Evolutionary conservation across 768 basidiomycete species (phyloP).

Genomic region (Trametes sanguinea): DNA sequence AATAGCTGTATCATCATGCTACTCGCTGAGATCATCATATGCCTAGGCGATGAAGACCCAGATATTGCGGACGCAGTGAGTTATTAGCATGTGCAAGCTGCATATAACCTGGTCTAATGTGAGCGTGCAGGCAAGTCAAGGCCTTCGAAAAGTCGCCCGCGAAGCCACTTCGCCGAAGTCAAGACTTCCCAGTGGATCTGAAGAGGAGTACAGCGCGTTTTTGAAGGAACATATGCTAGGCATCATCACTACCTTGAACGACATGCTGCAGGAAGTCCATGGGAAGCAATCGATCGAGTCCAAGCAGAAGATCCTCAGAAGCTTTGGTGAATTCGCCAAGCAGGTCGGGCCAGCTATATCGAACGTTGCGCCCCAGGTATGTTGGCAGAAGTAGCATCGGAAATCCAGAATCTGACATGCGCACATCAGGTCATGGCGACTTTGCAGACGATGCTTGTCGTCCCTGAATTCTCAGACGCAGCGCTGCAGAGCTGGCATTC

Average conservation of each 20-base stretch:
- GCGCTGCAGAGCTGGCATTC: constrained; percentile 79
- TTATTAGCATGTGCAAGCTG: background rate
- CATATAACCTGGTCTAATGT: constrained; percentile 27
- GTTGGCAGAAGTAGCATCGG: background rate
- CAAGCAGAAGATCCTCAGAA: constrained; percentile 79
- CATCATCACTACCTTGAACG: constrained; percentile 81
- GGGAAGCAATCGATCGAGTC: constrained; percentile 68
- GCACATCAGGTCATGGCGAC: constrained; percentile 86
- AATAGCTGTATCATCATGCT: constrained; percentile 69
- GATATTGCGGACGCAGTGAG: constrained; percentile 48
- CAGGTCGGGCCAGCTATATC: constrained; percentile 71
- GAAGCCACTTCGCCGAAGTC: constrained; percentile 31
- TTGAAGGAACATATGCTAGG: constrained; percentile 81
- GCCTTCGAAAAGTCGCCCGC: constrained; percentile 47
- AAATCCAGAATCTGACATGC: constrained; percentile 11
- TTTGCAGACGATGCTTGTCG: constrained; percentile 83
- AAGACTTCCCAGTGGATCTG: constrained; percentile 29
- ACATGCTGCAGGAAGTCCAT: constrained; percentile 80
- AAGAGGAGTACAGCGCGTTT: constrained; percentile 54
- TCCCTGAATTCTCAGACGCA: constrained; percentile 73
- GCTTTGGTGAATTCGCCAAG: constrained; percentile 71
- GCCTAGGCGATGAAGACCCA: constrained; percentile 69
- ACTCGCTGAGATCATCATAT: constrained; percentile 73
- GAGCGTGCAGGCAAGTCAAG: constrained; percentile 46
- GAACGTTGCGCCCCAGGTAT: constrained; percentile 85